These are phyloP conservation scores for Thyridium curvatum DNA, from an alignment of 2,329 filamentous ascomycete species.

Conservation along the genomic window DNA sequence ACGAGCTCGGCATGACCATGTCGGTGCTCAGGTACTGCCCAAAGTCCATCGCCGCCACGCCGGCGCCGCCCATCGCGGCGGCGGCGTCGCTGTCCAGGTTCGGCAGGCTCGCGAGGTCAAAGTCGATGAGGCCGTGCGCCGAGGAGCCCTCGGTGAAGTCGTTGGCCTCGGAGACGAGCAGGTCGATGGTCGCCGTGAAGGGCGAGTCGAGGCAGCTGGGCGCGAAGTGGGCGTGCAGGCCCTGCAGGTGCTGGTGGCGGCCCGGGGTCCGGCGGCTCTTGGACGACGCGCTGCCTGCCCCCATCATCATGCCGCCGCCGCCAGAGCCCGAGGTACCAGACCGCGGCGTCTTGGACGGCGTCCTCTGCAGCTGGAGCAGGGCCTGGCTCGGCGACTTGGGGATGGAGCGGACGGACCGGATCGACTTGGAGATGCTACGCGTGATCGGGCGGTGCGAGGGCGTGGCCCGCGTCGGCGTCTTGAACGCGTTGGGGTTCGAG, in stretches of 20 bases:
- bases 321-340: constrained; percentile 26
- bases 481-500: constrained; percentile 41
- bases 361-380: constrained; percentile 33
- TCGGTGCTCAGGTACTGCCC: constrained; percentile 41
- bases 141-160: constrained; percentile 33
- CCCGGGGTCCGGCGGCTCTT: constrained; percentile 36
- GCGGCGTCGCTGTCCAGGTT: constrained; percentile 28
- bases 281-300: constrained; percentile 26
- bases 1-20: constrained; percentile 39
- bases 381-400: constrained; percentile 36
- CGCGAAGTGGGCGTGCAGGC: constrained; percentile 23
- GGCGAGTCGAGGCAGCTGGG: constrained; percentile 34
- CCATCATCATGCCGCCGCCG: constrained; percentile 28
- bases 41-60: constrained; percentile 35
- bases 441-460: constrained; percentile 56
- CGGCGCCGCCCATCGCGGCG: constrained; percentile 18
- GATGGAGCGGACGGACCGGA: constrained; percentile 38
- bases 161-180: constrained; percentile 54
- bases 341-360: constrained; percentile 37
- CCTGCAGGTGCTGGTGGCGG: no score
- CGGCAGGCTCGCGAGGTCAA: constrained; percentile 35
- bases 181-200: constrained; percentile 56
- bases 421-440: constrained; percentile 52
- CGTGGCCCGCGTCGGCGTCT: constrained; percentile 57
- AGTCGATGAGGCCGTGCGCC: constrained; percentile 29